A percentile compares a stretch with the other conserved stretches of the same genome.
phyloP scores from a whole-genome alignment of 495 filamentous ascomycete genomes.

The Monascus purpureus region DNA sequence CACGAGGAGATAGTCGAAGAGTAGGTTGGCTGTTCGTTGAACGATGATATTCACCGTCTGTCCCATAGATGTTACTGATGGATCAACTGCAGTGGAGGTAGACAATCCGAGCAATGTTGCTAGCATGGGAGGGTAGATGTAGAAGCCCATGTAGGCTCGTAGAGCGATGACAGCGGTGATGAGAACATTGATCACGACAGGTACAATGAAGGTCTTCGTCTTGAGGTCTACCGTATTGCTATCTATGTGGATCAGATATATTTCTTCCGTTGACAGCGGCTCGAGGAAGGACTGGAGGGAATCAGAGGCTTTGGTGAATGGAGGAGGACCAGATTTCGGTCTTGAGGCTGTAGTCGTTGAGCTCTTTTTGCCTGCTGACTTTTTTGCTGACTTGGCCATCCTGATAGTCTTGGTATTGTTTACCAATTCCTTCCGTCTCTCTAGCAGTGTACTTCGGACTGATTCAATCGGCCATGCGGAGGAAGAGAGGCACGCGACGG shows the following conservation, averaged over 20 bases:
- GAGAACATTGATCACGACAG: slow-evolving; percentile 51
- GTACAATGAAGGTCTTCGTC: slow-evolving; percentile 60
- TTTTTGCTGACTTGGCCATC: slow-evolving; percentile 1
- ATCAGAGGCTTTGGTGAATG: slow-evolving; percentile 48
- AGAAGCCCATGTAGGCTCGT: slow-evolving; percentile 45
- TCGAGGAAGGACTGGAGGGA: slow-evolving; percentile 45
- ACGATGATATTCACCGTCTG: slow-evolving; percentile 35
- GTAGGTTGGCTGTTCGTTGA: slow-evolving; percentile 42
- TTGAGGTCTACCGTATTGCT: slow-evolving; percentile 48
- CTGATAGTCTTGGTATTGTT: too few species aligned
- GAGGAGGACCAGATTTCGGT: slow-evolving; percentile 31
- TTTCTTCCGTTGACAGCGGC: slow-evolving; percentile 43
- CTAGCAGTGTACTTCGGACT: too few species aligned
- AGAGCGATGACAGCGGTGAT: slow-evolving; percentile 44
- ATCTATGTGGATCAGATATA: slow-evolving; percentile 77
- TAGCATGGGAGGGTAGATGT: slow-evolving; percentile 52
- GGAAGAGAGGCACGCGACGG: too few species aligned
- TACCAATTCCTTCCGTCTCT: too few species aligned
- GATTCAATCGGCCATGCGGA: too few species aligned
- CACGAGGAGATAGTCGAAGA: slow-evolving; percentile 56
- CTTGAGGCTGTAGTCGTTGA: slow-evolving; percentile 2
- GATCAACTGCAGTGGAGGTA: slow-evolving; percentile 44
- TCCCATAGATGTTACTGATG: slow-evolving; percentile 31
- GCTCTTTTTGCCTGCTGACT: slow-evolving; percentile 2
- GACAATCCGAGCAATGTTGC: slow-evolving; percentile 43